Base-by-base conservation (phyloP, 108 stramenopile genomes). In the Cyclotella cryptica region DNA sequence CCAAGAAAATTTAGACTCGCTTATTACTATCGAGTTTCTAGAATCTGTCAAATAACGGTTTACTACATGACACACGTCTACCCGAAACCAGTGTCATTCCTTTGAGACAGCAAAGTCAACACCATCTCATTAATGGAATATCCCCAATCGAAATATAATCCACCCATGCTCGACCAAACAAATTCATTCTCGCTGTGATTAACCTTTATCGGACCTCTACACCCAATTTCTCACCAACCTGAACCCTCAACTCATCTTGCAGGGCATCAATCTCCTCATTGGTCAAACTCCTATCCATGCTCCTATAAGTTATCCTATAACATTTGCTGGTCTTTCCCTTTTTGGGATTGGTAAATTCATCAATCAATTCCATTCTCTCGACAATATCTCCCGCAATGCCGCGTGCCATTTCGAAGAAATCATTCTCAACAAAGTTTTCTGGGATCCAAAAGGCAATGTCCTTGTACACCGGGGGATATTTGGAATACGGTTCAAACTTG, bases 401-500 rank as follows among this genome's bases (percentile, higher is more conserved):
- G 10, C 95, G 84, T 26, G 92, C 89, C 53, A 93, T 41, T 74
- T 92, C 93, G 63, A 79, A 92, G 52, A 96, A 78, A 63, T 94
- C 92, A 75, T 96, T 94, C 79, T 87, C 86, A 54, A 90, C 89
- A 47, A 86, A 92, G 52, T 24, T 41, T 27, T 86, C 87, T 13
- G 88, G 88, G 19, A 93, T 69, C 95, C 95, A 96, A 58, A 94
- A 96, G 19, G 89, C 85, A 40, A 96, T 87, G 72, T 96, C 95
- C 81, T 96, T 96, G 70, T 64, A 86, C 41, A 92, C 92, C 35
- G 92, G 84, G n/a, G 95, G 95, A 62, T 89, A 96, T 85, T 96
- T 96, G 68, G 83, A 85, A 84, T 89, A 96, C 2, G 93, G 75
- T 55, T 87, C 71, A 69, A 96, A 93, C 29, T 78, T 85, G 49